phyloP scores from a whole-genome alignment of 345 rosid genomes.

The Carallia pectinifolia region DNA sequence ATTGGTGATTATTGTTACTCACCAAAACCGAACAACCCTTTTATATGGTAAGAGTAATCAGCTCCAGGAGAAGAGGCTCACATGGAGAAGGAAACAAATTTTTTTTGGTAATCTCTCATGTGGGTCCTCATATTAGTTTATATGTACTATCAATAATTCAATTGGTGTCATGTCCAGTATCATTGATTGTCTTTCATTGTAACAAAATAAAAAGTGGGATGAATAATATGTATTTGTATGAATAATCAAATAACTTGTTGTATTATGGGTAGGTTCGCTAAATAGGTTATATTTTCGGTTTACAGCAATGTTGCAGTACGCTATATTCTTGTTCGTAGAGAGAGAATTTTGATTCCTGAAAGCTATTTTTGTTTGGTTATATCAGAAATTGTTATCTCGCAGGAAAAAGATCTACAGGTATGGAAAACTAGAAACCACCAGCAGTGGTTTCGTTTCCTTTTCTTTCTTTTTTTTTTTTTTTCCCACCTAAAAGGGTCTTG shows the following conservation, averaged over 20 bases:
- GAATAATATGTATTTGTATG: neutral
- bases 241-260: neutral
- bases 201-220: neutral
- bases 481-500: neutral
- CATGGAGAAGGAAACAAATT: constrained; percentile 32
- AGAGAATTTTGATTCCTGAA: neutral
- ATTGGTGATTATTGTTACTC: too few species aligned
- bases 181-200: neutral
- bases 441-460: neutral
- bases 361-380: neutral
- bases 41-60: neutral
- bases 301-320: neutral
- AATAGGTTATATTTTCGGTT: neutral
- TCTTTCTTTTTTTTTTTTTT: neutral
- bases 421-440: constrained; percentile 36
- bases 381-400: constrained; percentile 14
- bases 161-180: neutral
- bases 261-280: neutral
- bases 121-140: constrained; percentile 23
- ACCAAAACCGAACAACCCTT: neutral
- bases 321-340: constrained; percentile 8
- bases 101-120: constrained; percentile 35
- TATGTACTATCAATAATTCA: constrained; percentile 16
- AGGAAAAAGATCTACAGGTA: neutral
- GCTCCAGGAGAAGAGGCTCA: constrained; percentile 24